Evolutionary conservation across 2,329 filamentous ascomycete species (phyloP), one percentile per base, ranked within the genome.

Genomic region (Colletotrichum destructivum): DNA sequence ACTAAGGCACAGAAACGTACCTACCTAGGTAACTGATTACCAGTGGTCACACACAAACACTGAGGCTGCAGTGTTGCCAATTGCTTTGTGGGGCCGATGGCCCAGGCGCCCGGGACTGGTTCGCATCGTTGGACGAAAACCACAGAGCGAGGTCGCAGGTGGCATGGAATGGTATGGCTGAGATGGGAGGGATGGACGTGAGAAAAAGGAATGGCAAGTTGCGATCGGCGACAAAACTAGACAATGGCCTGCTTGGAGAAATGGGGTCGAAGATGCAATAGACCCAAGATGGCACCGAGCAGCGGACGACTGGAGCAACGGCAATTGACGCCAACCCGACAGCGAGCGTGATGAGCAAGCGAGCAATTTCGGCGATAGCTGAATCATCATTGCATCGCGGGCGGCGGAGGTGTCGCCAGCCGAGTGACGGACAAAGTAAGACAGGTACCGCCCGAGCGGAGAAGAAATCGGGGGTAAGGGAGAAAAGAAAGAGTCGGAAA

Each of bases 81-180:
- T 54, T 69, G 52, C 40, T 15, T 46, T 63, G 52, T 63, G 65
- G 65, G 59, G 59, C 46, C 21, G n/a, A 38, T 63, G 65, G 69
- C 63, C 65, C 65, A 69, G 69, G 65, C 54, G 51, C 44, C 69
- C 55, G 65, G 69, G 57, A 40, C 21, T 54, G 54, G 40, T 62
- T 54, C 15, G 47, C 23, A 46, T 16, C 31, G 57, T 18, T 60
- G 57, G 38, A 21, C 59, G 31, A 40, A 56, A 16, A 18, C 35
- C 47, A 52, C 26, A 40, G 13, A 57, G 51, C 15, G 12, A 62
- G 54, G 54, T 47, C 40, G 31, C n/a, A 57, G 35, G 35, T 52
- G 38, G 52, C 46, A 70, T 47, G 66, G 62, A 44, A 47, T 56
- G 60, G 60, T 26, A 59, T 61, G 62, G 66, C 21, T 8, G n/a